phyloP scores from a whole-genome alignment of 768 basidiomycete species.

The Gelatoporia subvermispora region DNA sequence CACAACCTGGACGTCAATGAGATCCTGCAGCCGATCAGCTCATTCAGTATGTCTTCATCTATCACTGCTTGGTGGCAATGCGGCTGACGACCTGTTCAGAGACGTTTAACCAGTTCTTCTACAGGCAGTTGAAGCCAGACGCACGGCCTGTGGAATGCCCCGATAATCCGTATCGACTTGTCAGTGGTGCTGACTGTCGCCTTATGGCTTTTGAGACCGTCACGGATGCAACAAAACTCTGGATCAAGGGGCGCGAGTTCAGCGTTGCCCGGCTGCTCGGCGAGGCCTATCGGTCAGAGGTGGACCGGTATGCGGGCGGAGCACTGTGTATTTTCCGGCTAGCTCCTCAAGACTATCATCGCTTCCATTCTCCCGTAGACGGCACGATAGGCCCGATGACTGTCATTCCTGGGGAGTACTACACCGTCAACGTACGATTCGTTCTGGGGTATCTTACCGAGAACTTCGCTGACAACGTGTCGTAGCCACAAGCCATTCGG shows the following conservation, averaged over 20 bases:
- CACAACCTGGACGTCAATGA: constrained; percentile 81
- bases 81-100: constrained; percentile 35
- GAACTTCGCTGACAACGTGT: background rate
- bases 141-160: constrained; percentile 74
- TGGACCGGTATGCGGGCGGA: constrained; percentile 71
- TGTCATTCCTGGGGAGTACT: constrained; percentile 87
- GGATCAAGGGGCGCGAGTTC: constrained; percentile 98
- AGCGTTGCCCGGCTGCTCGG: constrained; percentile 76
- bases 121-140: constrained; percentile 77
- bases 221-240: constrained; percentile 78
- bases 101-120: constrained; percentile 93
- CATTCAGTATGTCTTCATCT: constrained; percentile 59
- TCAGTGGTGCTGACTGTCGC: constrained; percentile 94
- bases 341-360: constrained; percentile 94
- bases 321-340: constrained; percentile 86
- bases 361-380: constrained; percentile 86
- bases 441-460: background rate
- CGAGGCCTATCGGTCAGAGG: constrained; percentile 64
- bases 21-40: constrained; percentile 74
- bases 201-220: constrained; percentile 91
- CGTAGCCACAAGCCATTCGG: constrained; percentile 87
- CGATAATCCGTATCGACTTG: constrained; percentile 71
- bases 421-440: constrained; percentile 83
- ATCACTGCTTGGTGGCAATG: background rate
- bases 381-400: constrained; percentile 80